These are phyloP conservation scores for Trypanosoma mega DNA, from an alignment of 208 protist genomes.

Conservation along the genomic window DNA sequence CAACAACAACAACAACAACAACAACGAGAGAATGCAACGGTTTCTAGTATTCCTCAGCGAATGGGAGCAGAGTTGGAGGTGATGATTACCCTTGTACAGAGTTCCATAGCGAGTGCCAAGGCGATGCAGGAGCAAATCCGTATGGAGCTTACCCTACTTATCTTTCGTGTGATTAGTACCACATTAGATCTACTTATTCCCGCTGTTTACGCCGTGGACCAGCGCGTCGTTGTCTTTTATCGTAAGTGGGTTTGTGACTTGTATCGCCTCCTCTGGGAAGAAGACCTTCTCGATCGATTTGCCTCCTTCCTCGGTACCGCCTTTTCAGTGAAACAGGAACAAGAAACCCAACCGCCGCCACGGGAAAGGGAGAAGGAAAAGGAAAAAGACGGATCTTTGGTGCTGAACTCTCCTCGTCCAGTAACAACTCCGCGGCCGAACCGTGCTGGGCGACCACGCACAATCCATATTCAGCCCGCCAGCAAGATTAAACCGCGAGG, in stretches of 20 bases:
- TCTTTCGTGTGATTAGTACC: conserved; percentile 76
- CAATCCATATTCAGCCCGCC: too few relatives aligned
- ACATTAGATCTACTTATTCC: conserved; percentile 79
- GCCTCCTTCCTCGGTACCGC: conserved; percentile 4
- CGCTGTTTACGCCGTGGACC: conserved; percentile 56
- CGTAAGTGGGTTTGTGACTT: conserved; percentile 83
- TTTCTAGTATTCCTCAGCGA: conserved; percentile 11
- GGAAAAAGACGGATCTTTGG: neutral
- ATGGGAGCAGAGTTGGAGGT: conserved; percentile 33
- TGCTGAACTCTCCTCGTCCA: too few relatives aligned
- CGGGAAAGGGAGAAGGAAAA: conserved; percentile 9
- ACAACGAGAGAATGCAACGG: neutral
- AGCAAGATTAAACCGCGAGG: too few relatives aligned
- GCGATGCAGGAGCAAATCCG: conserved; percentile 56
- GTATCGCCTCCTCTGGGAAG: conserved; percentile 67
- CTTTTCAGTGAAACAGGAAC: conserved; percentile 44
- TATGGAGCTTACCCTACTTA: conserved; percentile 67
- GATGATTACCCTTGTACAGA: conserved; percentile 28
- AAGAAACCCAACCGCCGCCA: neutral
- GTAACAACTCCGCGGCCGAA: neutral
- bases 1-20: conserved; percentile 10
- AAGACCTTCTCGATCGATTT: conserved; percentile 65
- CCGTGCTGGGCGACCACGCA: too few relatives aligned
- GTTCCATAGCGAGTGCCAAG: conserved; percentile 15
- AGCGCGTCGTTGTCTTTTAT: conserved; percentile 65